Conservation (phyloP, 164 flowering plant species). For the Liquidambar formosana region DNA sequence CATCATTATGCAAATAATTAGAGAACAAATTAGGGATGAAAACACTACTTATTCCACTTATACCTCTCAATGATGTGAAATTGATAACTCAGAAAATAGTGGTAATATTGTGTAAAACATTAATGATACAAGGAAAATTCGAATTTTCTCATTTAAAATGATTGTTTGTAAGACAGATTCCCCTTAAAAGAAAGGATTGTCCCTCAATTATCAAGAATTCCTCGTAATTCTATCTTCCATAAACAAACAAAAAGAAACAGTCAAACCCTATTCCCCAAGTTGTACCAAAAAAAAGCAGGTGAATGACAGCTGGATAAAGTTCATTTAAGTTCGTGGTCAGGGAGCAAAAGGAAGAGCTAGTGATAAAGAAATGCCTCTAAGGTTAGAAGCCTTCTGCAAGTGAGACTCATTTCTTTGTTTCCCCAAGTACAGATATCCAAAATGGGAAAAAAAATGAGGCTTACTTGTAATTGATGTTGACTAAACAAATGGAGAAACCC, state of each 20-base stretch:
- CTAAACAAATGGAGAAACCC: slow-evolving; percentile 79
- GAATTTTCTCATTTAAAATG: not conserved
- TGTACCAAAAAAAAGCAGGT: too few relatives aligned
- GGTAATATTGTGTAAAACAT: not conserved
- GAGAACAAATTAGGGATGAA: not conserved
- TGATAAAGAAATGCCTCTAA: not conserved
- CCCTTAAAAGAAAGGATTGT: not conserved
- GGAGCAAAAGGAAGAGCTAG: not conserved
- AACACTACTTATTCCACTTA: not conserved
- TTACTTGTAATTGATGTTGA: slow-evolving; percentile 89
- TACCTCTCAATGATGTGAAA: not conserved
- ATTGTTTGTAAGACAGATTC: not conserved
- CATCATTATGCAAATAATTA: too few relatives aligned
- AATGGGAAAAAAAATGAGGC: not conserved
- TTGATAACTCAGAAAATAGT: not conserved
- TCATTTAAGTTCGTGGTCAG: too few relatives aligned
- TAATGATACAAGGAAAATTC: not conserved
- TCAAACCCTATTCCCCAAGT: too few relatives aligned
- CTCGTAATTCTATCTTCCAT: not conserved
- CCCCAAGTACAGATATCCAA: not conserved
- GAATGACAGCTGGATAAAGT: too few relatives aligned
- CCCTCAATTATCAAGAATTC: not conserved
- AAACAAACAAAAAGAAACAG: not conserved
- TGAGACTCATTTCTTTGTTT: not conserved
- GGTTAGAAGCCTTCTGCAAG: not conserved